Conservation (phyloP, 1,284 basidiomycete species). For the Xanthoconium separans region DNA sequence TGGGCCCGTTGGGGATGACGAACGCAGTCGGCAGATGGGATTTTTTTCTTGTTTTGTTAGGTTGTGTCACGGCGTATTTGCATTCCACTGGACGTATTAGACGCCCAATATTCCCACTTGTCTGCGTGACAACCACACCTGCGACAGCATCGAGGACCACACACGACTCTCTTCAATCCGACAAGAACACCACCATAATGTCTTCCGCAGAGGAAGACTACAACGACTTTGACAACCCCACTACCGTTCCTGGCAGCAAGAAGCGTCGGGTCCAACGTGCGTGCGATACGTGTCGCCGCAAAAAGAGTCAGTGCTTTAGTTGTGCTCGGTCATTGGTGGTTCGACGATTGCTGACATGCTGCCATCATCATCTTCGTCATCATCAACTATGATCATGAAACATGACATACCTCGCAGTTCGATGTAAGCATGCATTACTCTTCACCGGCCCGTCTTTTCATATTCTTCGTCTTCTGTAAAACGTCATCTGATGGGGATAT, state of each 20-base stretch:
- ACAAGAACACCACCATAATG: conserved; percentile 36
- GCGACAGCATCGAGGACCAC: not conserved
- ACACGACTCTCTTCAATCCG: no score
- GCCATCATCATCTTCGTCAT: no score
- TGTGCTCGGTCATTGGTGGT: not conserved
- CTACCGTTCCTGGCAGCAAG: conserved; percentile 39
- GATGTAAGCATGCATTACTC: conserved; percentile 45
- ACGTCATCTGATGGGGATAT: not conserved
- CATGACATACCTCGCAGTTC: conserved; percentile 40
- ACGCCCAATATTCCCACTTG: no score
- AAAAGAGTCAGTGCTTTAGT: conserved; percentile 56
- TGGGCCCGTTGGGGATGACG: no score
- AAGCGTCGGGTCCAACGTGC: conserved; percentile 72
- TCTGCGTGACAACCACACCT: no score
- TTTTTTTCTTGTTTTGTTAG: no score
- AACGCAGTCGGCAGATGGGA: no score
- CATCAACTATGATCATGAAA: no score
- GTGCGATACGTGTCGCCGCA: conserved; percentile 72
- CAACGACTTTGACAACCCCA: conserved; percentile 33
- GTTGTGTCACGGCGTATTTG: no score
- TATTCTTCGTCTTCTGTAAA: not conserved
- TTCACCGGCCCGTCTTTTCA: no score
- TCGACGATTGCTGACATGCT: conserved; percentile 8
- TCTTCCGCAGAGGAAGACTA: conserved; percentile 49
- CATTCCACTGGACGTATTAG: no score